Evolutionary conservation across 495 filamentous ascomycete genomes (phyloP).

Genomic region (Tirmania nivea): DNA sequence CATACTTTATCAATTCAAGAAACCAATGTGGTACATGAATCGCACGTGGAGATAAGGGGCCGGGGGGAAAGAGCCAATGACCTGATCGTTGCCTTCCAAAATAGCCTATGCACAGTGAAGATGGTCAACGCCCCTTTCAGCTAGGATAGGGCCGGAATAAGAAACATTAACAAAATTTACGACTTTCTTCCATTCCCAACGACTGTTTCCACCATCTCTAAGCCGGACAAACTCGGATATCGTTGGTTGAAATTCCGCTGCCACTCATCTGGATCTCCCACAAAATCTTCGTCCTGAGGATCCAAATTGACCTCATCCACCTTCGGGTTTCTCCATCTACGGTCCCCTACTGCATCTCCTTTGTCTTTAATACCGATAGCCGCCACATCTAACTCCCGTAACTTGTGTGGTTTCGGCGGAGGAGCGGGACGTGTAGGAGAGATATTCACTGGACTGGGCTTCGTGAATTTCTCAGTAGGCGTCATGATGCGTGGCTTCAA

Average conservation of each 20-base stretch:
- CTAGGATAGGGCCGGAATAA: no score
- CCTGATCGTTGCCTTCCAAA: no score
- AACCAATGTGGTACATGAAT: no score
- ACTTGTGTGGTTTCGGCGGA: conserved; percentile 39
- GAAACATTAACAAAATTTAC: no score
- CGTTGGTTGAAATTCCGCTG: conserved; percentile 45
- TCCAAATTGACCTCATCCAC: conserved; percentile 6
- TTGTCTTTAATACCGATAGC: no score
- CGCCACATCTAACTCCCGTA: conserved; percentile 18
- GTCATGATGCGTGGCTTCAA: conserved; percentile 3
- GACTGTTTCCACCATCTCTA: conserved; percentile 18
- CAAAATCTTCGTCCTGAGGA: conserved; percentile 8
- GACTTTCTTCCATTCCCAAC: conserved; percentile 2
- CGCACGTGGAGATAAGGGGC: no score
- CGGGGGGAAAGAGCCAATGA: no score
- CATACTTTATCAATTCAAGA: no score
- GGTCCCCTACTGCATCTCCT: not conserved
- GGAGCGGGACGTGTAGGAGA: conserved; percentile 22
- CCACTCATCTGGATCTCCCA: conserved; percentile 33
- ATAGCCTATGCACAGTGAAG: no score
- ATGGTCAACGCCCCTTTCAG: no score
- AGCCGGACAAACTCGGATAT: conserved; percentile 43
- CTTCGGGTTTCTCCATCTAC: not conserved
- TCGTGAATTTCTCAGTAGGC: conserved; percentile 1
- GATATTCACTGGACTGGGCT: conserved; percentile 1